phyloP scores from a whole-genome alignment of 192 early-diverging fungal species.

The Coemansia sp. region DNA sequence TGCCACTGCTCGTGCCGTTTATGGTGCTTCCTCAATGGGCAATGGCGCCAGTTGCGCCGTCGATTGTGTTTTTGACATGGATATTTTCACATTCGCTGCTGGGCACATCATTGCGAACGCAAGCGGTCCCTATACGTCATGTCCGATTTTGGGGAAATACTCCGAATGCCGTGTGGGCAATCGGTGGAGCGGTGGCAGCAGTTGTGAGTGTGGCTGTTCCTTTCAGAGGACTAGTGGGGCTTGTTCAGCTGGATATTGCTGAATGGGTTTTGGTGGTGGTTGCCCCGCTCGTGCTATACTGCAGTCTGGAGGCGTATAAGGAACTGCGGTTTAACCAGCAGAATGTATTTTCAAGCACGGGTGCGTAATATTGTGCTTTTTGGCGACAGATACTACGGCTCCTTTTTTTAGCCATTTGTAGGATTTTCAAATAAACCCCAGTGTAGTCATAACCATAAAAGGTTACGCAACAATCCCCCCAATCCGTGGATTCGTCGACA shows the following conservation, averaged over 20 bases:
- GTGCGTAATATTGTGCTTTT: neutral
- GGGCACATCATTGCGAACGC: slow-evolving; percentile 35
- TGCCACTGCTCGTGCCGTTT: slow-evolving; percentile 31
- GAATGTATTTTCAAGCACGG: neutral
- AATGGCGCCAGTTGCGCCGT: slow-evolving; percentile 32
- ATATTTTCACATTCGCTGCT: slow-evolving; percentile 33
- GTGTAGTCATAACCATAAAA: neutral
- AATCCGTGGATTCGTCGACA: neutral
- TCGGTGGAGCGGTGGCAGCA: slow-evolving; percentile 10
- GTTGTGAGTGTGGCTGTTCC: slow-evolving; percentile 18
- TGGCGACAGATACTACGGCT: no score
- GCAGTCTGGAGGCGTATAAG: slow-evolving; percentile 27
- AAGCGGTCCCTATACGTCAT: slow-evolving; percentile 23
- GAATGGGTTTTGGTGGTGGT: slow-evolving; percentile 33
- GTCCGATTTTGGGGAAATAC: neutral
- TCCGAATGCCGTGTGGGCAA: slow-evolving; percentile 20
- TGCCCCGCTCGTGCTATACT: slow-evolving; percentile 31
- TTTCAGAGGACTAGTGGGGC: slow-evolving; percentile 24
- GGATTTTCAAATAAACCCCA: neutral
- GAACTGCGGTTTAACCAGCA: slow-evolving; percentile 11
- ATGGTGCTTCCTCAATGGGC: slow-evolving; percentile 42
- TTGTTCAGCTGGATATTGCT: slow-evolving; percentile 28
- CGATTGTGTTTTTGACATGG: slow-evolving; percentile 43
- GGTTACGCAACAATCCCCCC: slow-evolving; percentile 3
- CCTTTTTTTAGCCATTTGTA: no score